Percentiles rank a stretch among this genome's conserved stretches.
phyloP scores from a whole-genome alignment of 768 basidiomycete genomes.

The Calocera cornea region DNA sequence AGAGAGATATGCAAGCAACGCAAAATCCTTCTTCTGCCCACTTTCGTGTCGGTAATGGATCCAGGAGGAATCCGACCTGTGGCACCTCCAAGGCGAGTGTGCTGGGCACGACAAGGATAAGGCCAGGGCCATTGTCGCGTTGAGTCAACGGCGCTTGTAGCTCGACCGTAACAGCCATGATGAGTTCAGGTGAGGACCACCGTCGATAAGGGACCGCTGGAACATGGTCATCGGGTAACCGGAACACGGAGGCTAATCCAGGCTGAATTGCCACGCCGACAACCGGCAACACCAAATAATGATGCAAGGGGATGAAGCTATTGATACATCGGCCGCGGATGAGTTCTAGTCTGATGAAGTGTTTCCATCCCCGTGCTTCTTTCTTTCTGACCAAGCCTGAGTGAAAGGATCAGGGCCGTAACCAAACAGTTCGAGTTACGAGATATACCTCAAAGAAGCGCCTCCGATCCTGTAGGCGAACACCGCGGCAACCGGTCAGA shows the following conservation, averaged over 20 bases:
- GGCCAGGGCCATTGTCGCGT: conserved; percentile 9
- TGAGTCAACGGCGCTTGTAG: conserved; percentile 11
- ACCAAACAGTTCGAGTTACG: not conserved
- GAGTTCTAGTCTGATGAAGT: not conserved
- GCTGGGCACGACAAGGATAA: conserved; percentile 7
- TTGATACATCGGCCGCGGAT: no score
- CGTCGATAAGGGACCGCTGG: not conserved
- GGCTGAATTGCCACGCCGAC: not conserved
- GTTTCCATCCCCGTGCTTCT: not conserved
- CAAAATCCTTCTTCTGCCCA: conserved; percentile 16
- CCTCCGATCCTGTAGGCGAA: conserved; percentile 44
- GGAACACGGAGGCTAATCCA: conserved; percentile 2
- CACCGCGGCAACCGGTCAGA: conserved; percentile 53
- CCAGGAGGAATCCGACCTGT: conserved; percentile 4
- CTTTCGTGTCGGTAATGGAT: conserved; percentile 12
- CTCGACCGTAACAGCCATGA: not conserved
- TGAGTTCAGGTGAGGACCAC: not conserved
- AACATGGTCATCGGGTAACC: not conserved
- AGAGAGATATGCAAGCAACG: not conserved
- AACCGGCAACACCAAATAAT: not conserved
- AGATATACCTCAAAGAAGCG: conserved; percentile 47
- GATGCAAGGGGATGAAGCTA: no score
- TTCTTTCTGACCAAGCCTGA: not conserved
- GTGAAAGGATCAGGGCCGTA: not conserved
- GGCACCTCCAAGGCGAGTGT: not conserved